Evolutionary conservation across 2,329 filamentous ascomycete species (phyloP).

Genomic region (Colletotrichum sp.): DNA sequence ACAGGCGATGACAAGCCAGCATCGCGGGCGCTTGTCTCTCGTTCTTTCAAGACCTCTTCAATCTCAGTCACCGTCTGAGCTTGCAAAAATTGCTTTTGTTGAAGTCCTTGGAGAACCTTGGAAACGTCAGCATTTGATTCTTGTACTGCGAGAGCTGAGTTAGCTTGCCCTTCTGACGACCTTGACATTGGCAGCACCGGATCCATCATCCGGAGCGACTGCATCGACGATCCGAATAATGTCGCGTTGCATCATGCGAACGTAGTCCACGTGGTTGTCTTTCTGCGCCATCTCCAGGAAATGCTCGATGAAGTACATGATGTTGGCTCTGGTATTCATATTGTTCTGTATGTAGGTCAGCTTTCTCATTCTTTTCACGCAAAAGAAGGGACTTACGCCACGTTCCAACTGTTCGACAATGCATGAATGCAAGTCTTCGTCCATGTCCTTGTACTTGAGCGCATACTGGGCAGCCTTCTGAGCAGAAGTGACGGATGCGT

Average conservation of each 20-base stretch:
- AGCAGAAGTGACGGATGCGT: constrained; percentile 85
- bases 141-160: not conserved
- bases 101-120: constrained; percentile 72
- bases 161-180: constrained; percentile 78
- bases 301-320: constrained; percentile 98
- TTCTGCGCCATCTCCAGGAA: constrained; percentile 86
- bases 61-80: constrained; percentile 78
- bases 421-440: constrained; percentile 96
- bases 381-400: constrained; percentile 56
- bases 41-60: constrained; percentile 80
- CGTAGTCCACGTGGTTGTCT: constrained; percentile 79
- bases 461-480: constrained; percentile 96
- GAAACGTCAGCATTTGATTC: not conserved
- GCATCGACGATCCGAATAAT: constrained; percentile 91
- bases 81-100: constrained; percentile 75
- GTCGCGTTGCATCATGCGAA: constrained; percentile 94
- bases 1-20: constrained; percentile 56
- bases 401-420: constrained; percentile 94
- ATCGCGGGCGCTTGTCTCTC: constrained; percentile 70
- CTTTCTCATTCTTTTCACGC: not conserved
- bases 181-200: constrained; percentile 91
- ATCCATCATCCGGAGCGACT: constrained; percentile 85
- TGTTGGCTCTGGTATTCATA: constrained; percentile 97
- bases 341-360: constrained; percentile 65
- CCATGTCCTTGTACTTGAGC: constrained; percentile 90